Conservation (phyloP, 2,329 filamentous ascomycete species). For the Pseudogymnoascus sp. region DNA sequence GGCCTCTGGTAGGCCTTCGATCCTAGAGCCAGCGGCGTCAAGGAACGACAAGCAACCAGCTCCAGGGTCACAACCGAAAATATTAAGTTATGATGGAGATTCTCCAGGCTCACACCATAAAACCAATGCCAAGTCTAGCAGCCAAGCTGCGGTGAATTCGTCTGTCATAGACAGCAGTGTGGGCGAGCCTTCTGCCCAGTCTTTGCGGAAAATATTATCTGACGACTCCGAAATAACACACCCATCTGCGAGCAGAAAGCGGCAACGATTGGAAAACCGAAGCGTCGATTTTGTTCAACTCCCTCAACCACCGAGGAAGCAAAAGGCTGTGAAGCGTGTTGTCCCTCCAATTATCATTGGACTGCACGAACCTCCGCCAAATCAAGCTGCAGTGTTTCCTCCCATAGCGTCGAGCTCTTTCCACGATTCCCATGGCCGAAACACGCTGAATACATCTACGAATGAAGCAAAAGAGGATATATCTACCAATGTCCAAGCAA, state of each 20-base stretch:
- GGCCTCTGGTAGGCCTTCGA: slow-evolving; percentile 37
- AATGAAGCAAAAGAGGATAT: slow-evolving; percentile 14
- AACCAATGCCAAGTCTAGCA: neutral
- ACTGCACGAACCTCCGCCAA: slow-evolving; percentile 54
- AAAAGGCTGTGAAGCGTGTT: slow-evolving; percentile 48
- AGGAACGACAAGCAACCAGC: neutral
- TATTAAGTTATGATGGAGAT: slow-evolving; percentile 3
- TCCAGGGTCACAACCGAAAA: neutral
- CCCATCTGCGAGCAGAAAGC: slow-evolving; percentile 43
- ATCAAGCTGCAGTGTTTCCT: slow-evolving; percentile 53
- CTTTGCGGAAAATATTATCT: slow-evolving; percentile 29
- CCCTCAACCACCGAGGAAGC: slow-evolving; percentile 59
- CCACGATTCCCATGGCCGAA: slow-evolving; percentile 40
- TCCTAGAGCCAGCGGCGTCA: slow-evolving; percentile 44
- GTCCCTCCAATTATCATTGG: slow-evolving; percentile 62
- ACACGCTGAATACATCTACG: slow-evolving; percentile 26
- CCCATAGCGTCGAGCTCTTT: slow-evolving; percentile 55
- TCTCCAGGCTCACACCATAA: slow-evolving; percentile 3
- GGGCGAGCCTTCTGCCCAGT: slow-evolving; percentile 29
- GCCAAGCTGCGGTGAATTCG: slow-evolving; percentile 10
- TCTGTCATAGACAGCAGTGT: slow-evolving; percentile 20
- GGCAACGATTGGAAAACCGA: slow-evolving; percentile 40
- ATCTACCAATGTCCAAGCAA: neutral
- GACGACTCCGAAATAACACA: slow-evolving; percentile 25
- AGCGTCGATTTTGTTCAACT: slow-evolving; percentile 60